phyloP scores from a whole-genome alignment of 1,284 basidiomycete species.

The Trichosporon ovoides region DNA sequence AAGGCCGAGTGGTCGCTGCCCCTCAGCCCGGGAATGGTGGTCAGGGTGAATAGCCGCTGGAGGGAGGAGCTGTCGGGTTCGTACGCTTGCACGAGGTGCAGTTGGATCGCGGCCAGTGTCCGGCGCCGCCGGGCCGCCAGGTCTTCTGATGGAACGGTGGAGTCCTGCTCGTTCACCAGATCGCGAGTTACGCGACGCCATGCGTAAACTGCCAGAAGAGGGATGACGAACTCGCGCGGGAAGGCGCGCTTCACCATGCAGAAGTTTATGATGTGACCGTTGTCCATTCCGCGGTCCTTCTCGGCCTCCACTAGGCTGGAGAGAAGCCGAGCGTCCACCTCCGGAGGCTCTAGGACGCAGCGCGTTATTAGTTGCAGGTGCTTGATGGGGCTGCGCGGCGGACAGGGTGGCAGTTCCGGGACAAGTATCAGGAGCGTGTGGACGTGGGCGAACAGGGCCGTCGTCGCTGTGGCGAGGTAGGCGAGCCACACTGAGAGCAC shows the following conservation, averaged over 20 bases:
- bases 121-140: constrained; percentile 1
- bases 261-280: not conserved
- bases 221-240: constrained; percentile 16
- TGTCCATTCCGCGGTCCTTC: not conserved
- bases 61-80: constrained; percentile 5
- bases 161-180: not conserved
- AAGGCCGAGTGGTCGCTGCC: constrained; percentile 35
- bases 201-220: constrained; percentile 9
- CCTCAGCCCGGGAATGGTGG: constrained; percentile 24
- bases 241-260: constrained; percentile 3
- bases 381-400: not conserved
- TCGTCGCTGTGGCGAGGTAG: constrained; percentile 14
- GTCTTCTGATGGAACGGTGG: not conserved
- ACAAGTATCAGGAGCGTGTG: constrained; percentile 5
- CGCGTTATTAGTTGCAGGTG: not conserved
- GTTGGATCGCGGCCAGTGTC: constrained; percentile 22
- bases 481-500: not conserved
- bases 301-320: not conserved
- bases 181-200: constrained; percentile 5
- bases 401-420: constrained; percentile 16
- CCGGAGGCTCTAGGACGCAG: not conserved
- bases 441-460: constrained; percentile 20
- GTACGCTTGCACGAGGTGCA: constrained; percentile 28
- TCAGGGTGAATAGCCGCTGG: constrained; percentile 16
- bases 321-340: constrained; percentile 9